A percentile compares a stretch with the other conserved stretches of the same genome.
Conservation (phyloP, 345 rosid genomes). For the Lepidium didymum region DNA sequence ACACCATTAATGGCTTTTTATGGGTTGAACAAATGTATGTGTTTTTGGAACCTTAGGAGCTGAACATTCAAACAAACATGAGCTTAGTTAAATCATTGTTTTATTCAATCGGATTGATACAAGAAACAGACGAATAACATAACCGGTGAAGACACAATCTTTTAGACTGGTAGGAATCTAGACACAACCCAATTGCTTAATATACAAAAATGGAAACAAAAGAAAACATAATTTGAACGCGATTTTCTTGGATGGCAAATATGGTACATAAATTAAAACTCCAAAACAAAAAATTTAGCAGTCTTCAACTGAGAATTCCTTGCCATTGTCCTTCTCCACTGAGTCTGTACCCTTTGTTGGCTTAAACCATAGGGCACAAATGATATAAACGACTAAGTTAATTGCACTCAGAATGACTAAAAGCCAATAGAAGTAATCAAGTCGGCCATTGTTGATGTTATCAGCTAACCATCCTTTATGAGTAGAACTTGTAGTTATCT, state of each 20-base stretch:
- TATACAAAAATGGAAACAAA: neutral
- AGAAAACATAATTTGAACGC: neutral
- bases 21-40: no score
- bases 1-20: no score
- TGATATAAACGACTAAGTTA: slow-evolving; percentile 33
- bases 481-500: slow-evolving; percentile 23
- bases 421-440: slow-evolving; percentile 47
- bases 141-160: slow-evolving; percentile 4
- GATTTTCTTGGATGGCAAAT: neutral
- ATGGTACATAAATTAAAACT: neutral
- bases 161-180: neutral
- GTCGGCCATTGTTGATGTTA: slow-evolving; percentile 44
- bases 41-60: no score
- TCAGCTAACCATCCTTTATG: slow-evolving; percentile 42
- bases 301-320: slow-evolving; percentile 25
- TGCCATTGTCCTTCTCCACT: slow-evolving; percentile 18
- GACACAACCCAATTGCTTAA: slow-evolving; percentile 2
- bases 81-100: neutral
- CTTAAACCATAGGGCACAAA: slow-evolving; percentile 39
- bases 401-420: slow-evolving; percentile 33
- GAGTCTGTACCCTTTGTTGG: slow-evolving; percentile 30
- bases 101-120: neutral
- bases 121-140: neutral
- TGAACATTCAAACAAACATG: no score
- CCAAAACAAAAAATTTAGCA: slow-evolving; percentile 6